phyloP scores from a whole-genome alignment of 495 filamentous ascomycete species.

The Aspergillus campestris region DNA sequence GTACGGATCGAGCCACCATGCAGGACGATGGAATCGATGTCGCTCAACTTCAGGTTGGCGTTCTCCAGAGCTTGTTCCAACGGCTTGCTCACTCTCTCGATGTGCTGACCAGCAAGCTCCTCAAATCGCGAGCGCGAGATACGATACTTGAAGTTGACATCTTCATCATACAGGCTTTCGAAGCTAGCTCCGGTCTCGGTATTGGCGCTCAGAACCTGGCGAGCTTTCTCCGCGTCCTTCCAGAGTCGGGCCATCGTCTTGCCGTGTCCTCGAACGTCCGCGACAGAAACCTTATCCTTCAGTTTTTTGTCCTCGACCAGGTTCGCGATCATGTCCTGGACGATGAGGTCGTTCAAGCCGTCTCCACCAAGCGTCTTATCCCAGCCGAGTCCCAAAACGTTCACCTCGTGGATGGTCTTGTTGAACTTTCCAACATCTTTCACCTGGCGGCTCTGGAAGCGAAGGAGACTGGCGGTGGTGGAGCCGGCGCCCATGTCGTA shows the following conservation, averaged over 20 bases:
- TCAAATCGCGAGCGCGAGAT: conserved; percentile 77
- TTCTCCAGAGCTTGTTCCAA: conserved; percentile 65
- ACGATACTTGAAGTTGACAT: conserved; percentile 90
- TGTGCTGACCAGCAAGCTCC: conserved; percentile 60
- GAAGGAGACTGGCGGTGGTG: conserved; percentile 88
- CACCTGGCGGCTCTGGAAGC: conserved; percentile 78
- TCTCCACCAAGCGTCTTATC: conserved; percentile 88
- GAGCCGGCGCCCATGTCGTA: conserved; percentile 98
- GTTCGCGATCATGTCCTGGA: conserved; percentile 77
- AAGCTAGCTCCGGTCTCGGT: conserved; percentile 70
- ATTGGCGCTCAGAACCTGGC: conserved; percentile 92
- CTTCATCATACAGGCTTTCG: conserved; percentile 75
- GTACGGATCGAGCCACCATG: conserved; percentile 87
- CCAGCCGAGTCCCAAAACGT: conserved; percentile 79
- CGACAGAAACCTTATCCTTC: conserved; percentile 54
- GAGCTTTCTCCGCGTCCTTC: conserved; percentile 81
- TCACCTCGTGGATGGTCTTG: conserved; percentile 92
- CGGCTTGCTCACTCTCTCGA: conserved; percentile 56
- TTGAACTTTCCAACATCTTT: conserved; percentile 93
- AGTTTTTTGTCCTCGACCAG: conserved; percentile 64
- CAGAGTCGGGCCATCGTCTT: conserved; percentile 78
- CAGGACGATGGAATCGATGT: conserved; percentile 86
- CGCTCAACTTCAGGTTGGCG: conserved; percentile 62
- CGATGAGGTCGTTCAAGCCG: conserved; percentile 73
- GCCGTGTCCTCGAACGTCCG: conserved; percentile 63